These are phyloP conservation scores for Rhynchospora breviuscula DNA, from an alignment of 176 grass and related monocot species.

Conservation along the genomic window DNA sequence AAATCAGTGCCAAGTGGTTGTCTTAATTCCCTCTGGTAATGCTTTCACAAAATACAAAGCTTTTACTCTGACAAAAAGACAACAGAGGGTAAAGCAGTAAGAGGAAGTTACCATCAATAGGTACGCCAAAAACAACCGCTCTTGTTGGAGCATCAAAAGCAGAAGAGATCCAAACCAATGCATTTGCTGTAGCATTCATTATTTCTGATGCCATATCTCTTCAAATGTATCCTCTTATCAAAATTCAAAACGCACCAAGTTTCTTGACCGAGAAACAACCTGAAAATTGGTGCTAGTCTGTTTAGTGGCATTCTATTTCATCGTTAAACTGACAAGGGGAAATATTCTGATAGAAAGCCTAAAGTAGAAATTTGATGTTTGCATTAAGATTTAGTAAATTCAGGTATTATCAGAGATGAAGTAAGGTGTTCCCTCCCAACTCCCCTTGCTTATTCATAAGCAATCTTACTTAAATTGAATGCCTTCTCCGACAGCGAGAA, in stretches of 20 bases:
- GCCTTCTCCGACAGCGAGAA: no score
- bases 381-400: neutral
- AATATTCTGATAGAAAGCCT: neutral
- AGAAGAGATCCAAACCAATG: slow-evolving; percentile 54
- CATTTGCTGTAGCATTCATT: slow-evolving; percentile 53
- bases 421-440: no score
- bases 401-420: neutral
- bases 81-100: slow-evolving; percentile 1
- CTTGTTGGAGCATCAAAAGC: slow-evolving; percentile 65
- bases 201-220: slow-evolving; percentile 48
- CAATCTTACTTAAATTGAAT: no score
- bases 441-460: no score
- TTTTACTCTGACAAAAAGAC: neutral
- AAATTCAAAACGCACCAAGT: neutral
- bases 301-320: neutral
- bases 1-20: neutral
- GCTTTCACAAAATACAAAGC: neutral
- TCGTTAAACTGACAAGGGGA: neutral
- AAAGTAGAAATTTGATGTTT: neutral
- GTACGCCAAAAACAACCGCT: slow-evolving; percentile 76
- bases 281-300: neutral
- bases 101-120: slow-evolving; percentile 57
- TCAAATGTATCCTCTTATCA: neutral
- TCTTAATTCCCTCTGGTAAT: neutral
- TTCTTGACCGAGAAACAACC: slow-evolving; percentile 5